Evolutionary conservation across 2,329 filamentous ascomycete species (phyloP).

Genomic region (Chrysosporium queenslandicum): DNA sequence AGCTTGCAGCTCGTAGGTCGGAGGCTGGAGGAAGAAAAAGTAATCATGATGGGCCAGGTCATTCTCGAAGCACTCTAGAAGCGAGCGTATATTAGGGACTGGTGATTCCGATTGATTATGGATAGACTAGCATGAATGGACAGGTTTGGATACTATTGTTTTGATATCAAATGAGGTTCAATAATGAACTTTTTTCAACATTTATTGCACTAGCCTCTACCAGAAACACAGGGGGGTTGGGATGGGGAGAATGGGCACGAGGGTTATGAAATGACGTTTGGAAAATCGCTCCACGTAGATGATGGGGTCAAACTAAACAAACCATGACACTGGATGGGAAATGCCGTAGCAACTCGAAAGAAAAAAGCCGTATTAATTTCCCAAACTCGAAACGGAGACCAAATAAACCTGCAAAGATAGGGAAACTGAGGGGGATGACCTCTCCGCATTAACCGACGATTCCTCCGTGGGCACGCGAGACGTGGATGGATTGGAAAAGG

Average conservation of each 20-base stretch:
- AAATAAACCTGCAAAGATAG: background rate
- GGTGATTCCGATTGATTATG: too few species aligned
- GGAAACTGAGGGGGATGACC: background rate
- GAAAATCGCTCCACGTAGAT: background rate
- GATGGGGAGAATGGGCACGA: background rate
- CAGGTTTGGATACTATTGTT: too few species aligned
- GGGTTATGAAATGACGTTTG: background rate
- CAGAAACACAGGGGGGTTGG: background rate
- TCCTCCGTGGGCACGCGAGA: background rate
- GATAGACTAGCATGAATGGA: too few species aligned
- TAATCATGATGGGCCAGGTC: constrained; percentile 32
- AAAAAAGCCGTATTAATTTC: background rate
- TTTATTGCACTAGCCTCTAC: constrained; percentile 5
- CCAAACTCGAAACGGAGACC: background rate
- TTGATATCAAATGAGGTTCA: too few species aligned
- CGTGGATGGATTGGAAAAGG: too few species aligned
- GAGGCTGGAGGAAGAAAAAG: constrained; percentile 27
- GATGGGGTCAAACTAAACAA: background rate
- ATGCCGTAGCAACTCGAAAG: background rate
- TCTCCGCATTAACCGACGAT: constrained; percentile 3
- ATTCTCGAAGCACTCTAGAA: constrained; percentile 24
- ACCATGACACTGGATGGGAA: too few species aligned
- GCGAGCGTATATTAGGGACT: background rate
- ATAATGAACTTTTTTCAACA: background rate
- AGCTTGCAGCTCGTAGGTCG: constrained; percentile 24